Conservation (phyloP, 441 rosid species). For the Biscutella auriculata region DNA sequence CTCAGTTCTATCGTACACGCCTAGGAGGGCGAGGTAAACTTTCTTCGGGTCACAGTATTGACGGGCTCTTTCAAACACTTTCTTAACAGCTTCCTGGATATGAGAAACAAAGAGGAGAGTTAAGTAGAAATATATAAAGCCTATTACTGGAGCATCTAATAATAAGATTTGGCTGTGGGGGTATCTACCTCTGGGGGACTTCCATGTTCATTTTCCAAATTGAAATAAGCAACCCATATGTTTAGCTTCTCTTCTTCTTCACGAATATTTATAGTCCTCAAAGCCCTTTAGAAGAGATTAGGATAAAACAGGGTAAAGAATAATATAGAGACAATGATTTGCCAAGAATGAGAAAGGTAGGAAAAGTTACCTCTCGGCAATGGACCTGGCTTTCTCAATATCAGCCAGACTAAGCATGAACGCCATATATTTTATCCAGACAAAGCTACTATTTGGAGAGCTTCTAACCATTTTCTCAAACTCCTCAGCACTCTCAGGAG, state of each 20-base stretch:
- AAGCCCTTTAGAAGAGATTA: conserved; percentile 50
- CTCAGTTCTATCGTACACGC: conserved; percentile 75
- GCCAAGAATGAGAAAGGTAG: neutral
- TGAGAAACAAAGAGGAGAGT: conserved; percentile 14
- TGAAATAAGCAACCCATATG: conserved; percentile 91
- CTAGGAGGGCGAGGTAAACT: conserved; percentile 74
- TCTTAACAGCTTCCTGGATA: conserved; percentile 72
- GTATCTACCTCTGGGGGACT: conserved; percentile 75
- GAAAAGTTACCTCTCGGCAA: conserved; percentile 72
- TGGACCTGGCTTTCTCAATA: conserved; percentile 85
- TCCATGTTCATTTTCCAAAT: conserved; percentile 89
- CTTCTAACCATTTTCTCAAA: conserved; percentile 81
- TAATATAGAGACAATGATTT: neutral
- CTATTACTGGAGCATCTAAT: neutral
- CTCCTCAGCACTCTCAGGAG: conserved; percentile 80
- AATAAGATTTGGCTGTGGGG: neutral
- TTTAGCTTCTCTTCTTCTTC: conserved; percentile 95
- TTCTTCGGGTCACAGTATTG: conserved; percentile 82
- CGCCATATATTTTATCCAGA: conserved; percentile 92
- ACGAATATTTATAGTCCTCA: conserved; percentile 72
- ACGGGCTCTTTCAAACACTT: conserved; percentile 75
- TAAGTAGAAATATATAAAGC: neutral
- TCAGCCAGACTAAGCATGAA: conserved; percentile 71
- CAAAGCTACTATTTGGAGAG: conserved; percentile 90
- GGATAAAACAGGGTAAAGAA: neutral